These are phyloP conservation scores for Kluyveromyces sp. DNA, from an alignment of 1,139 yeast genomes.

Conservation along the genomic window DNA sequence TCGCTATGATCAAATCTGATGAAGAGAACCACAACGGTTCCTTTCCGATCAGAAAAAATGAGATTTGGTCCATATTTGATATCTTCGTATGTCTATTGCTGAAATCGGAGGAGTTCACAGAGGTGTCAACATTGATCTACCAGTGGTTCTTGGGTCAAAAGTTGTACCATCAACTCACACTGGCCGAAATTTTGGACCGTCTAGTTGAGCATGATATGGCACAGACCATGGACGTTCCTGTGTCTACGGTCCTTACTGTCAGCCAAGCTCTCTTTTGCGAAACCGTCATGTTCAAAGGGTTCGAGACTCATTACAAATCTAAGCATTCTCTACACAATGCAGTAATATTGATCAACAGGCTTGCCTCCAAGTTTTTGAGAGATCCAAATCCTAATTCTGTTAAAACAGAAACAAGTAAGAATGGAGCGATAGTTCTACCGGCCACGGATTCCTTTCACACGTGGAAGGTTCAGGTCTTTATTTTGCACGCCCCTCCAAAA, in stretches of 20 bases:
- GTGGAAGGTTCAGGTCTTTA: conserved; percentile 7
- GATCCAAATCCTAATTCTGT: not conserved
- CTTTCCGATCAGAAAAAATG: conserved; percentile 2
- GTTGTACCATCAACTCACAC: conserved; percentile 1
- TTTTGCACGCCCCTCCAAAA: conserved; percentile 9
- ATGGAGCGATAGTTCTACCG: too few relatives aligned
- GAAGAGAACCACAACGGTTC: not conserved
- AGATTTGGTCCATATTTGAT: conserved; percentile 15
- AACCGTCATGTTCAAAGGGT: conserved; percentile 5
- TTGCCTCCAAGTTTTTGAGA: conserved; percentile 3
- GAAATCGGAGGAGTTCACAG: conserved; percentile 11
- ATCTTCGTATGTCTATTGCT: conserved; percentile 13
- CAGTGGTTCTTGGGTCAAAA: conserved; percentile 14
- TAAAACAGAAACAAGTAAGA: too few relatives aligned
- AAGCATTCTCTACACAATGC: conserved; percentile 10
- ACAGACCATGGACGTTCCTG: not conserved
- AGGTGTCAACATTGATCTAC: conserved; percentile 10
- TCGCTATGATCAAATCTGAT: conserved; percentile 7
- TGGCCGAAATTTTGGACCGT: conserved; percentile 4
- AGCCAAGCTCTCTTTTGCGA: conserved; percentile 9
- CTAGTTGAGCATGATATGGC: not conserved
- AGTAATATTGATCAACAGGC: conserved; percentile 8
- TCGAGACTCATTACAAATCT: conserved; percentile 8
- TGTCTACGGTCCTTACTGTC: not conserved
- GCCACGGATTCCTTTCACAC: conserved; percentile 1